Percentiles rank a stretch among this genome's conserved stretches.
Evolutionary conservation across 805 yeast species (phyloP).

Genomic region (Candida montana): DNA sequence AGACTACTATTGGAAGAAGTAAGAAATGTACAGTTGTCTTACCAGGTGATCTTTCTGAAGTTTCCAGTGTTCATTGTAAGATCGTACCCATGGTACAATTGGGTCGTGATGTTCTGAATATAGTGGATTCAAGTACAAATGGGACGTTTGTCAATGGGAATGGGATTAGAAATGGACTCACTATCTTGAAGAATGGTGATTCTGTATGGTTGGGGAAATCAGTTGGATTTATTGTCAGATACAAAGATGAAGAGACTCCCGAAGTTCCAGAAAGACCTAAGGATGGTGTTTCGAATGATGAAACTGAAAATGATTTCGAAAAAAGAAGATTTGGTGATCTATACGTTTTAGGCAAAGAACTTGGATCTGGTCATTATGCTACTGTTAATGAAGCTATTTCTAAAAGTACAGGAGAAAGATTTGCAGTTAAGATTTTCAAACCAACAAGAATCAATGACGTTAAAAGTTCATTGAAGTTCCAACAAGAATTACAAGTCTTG

Average conservation of each 20-base stretch:
- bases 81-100: slow-evolving; percentile 32
- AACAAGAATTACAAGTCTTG: slow-evolving; percentile 63
- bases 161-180: slow-evolving; percentile 18
- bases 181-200: slow-evolving; percentile 29
- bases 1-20: slow-evolving; percentile 47
- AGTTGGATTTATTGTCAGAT: slow-evolving; percentile 6
- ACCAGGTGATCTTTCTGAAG: slow-evolving; percentile 41
- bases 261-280: slow-evolving; percentile 25
- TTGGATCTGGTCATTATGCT: slow-evolving; percentile 79
- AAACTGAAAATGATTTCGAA: not conserved
- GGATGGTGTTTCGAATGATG: slow-evolving; percentile 16
- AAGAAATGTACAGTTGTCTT: slow-evolving; percentile 53
- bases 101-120: slow-evolving; percentile 26
- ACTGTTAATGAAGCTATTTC: slow-evolving; percentile 67
- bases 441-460: slow-evolving; percentile 41
- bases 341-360: slow-evolving; percentile 43
- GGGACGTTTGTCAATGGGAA: slow-evolving; percentile 62
- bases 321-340: slow-evolving; percentile 48
- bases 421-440: slow-evolving; percentile 72
- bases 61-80: slow-evolving; percentile 62
- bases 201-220: slow-evolving; percentile 5
- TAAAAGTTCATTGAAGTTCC: slow-evolving; percentile 38
- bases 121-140: slow-evolving; percentile 54
- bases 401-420: slow-evolving; percentile 51
- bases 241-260: not conserved